Base-by-base conservation (phyloP, 2,329 filamentous ascomycete species). In the Calycina herbarum region DNA sequence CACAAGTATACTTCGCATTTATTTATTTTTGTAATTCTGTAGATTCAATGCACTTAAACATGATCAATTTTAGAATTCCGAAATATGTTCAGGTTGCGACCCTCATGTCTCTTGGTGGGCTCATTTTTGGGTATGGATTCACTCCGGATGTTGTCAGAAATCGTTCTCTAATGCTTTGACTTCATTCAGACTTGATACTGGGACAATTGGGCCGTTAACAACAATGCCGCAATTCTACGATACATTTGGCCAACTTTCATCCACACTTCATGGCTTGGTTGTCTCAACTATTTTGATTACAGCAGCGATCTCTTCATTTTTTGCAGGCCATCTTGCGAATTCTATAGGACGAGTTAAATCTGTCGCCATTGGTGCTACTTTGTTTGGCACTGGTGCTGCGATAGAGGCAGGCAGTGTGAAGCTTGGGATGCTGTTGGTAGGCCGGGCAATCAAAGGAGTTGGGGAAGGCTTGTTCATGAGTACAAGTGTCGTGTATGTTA, bases 271-370 rank as follows among this genome's bases (percentile, higher is more conserved):
- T 62, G 86, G 86, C 0, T 78, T 88, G 17, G 82, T 84, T 1
- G 85, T 89, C 3, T 88, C 86, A 0, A 80, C 81, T 1, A 85
- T 89, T 63, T 76, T 89, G 59, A 79, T 89, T 35, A 83, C 86
- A 0, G 86, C 84, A 5, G 82, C 82, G 0, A 72, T 87, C 11
- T 83, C 85, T 1, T 86, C 86, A 0, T 77, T 88, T 42, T 83
- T 88, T 64, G 85, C 84, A 0, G 82, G 87, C 0, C 79, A 83
- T 66, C 78, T 88, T 2, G 82, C 79, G 5, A 83, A 82, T 70
- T 78, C 73, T 68, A 79, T 83, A 5, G 86, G 86, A 0, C 79
- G 85, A 11, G 76, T 82, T 0, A 77, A 76, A 17, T 79, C 80
- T 0, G 82, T 86, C 29, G 77, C 78, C 17, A 79, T 84, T 2